These are phyloP conservation scores for Primulina tabacum DNA, from an alignment of 257 asterid genomes.

Conservation along the genomic window DNA sequence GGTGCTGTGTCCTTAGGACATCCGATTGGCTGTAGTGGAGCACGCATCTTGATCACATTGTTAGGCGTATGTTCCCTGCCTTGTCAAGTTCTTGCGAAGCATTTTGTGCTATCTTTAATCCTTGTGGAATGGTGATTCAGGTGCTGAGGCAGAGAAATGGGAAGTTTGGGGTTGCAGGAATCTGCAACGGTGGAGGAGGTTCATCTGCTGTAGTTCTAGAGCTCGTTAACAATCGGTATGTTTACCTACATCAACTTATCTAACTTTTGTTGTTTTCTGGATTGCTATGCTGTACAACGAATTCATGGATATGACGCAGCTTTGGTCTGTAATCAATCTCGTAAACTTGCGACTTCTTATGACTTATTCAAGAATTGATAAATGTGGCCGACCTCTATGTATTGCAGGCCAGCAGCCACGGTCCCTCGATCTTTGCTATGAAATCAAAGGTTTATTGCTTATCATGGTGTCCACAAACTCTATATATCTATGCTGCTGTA, in stretches of 20 bases:
- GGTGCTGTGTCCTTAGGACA: constrained; percentile 96
- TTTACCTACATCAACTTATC: neutral
- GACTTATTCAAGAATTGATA: constrained; percentile 10
- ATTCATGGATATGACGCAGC: neutral
- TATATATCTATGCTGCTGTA: neutral
- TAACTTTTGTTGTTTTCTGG: neutral
- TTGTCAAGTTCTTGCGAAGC: neutral
- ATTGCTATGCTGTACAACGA: neutral
- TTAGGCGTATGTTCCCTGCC: constrained; percentile 59
- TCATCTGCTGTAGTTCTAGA: constrained; percentile 88
- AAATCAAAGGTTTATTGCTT: constrained; percentile 14
- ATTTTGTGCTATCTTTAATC: neutral
- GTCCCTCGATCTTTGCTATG: constrained; percentile 46
- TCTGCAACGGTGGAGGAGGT: constrained; percentile 98
- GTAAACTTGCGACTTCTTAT: neutral
- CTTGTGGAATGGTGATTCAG: constrained; percentile 37
- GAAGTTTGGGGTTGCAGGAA: constrained; percentile 79
- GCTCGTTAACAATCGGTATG: constrained; percentile 39
- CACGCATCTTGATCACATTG: constrained; percentile 84
- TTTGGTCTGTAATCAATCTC: neutral
- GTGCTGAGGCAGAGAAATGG: constrained; percentile 69
- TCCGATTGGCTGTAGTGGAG: constrained; percentile 97
- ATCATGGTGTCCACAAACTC: neutral
- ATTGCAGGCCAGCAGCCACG: constrained; percentile 39
- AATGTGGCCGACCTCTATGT: constrained; percentile 12